A percentile compares a stretch with the other conserved stretches of the same genome.
Conservation (phyloP, 1,284 basidiomycete species). For the Megacollybia platyphylla region DNA sequence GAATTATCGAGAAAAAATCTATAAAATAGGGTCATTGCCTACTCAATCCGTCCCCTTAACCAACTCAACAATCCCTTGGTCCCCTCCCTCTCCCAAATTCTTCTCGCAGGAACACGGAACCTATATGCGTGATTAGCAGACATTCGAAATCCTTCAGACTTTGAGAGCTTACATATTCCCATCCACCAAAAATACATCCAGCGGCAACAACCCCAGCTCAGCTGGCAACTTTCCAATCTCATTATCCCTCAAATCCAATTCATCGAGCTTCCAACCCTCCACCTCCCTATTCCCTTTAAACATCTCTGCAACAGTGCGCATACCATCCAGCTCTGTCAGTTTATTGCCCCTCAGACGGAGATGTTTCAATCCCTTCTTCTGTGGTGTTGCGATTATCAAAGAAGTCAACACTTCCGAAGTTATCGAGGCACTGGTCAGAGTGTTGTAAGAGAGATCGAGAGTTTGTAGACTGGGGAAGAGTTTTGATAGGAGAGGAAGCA, state of each 20-base stretch:
- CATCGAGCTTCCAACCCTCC: constrained; percentile 60
- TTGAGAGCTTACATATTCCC: constrained; percentile 60
- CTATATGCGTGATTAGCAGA: constrained; percentile 18
- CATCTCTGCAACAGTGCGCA: constrained; percentile 40
- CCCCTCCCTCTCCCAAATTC: constrained; percentile 74
- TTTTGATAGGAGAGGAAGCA: constrained; percentile 42
- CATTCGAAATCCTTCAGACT: neutral
- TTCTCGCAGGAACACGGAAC: constrained; percentile 67
- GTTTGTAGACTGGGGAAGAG: constrained; percentile 58
- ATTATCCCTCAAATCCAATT: constrained; percentile 69
- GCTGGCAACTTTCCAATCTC: constrained; percentile 55
- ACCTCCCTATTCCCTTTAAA: constrained; percentile 55
- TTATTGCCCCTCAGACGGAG: constrained; percentile 57
- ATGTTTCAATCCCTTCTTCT: constrained; percentile 43
- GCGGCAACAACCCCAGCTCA: constrained; percentile 56
- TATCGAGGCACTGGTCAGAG: constrained; percentile 39
- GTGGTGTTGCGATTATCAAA: constrained; percentile 34
- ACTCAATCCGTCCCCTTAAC: constrained; percentile 61
- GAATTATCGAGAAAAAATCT: too few species aligned
- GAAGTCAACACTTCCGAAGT: constrained; percentile 27
- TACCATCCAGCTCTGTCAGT: constrained; percentile 45
- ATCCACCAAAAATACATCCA: constrained; percentile 72
- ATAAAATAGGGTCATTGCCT: constrained; percentile 4
- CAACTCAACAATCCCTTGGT: constrained; percentile 69
- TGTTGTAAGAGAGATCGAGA: constrained; percentile 66